Conservation (phyloP, 495 filamentous ascomycete genomes). For the Astrocystis sublimbata region DNA sequence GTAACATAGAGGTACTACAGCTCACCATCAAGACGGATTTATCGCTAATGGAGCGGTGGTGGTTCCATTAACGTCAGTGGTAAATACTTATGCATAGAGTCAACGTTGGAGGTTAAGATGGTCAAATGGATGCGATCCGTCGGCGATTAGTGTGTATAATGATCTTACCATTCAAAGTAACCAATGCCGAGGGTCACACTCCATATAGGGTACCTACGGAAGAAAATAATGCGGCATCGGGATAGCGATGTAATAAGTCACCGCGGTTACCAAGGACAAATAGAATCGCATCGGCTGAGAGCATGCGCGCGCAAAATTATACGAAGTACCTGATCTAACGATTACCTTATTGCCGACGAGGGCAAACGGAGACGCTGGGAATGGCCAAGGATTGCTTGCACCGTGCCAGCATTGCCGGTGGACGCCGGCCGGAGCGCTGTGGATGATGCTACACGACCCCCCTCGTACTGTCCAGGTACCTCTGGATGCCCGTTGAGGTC, state of each 20-base stretch:
- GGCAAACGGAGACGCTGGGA: background rate
- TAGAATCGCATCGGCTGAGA: background rate
- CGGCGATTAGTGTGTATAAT: background rate
- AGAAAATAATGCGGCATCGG: constrained; percentile 6
- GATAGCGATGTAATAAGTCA: background rate
- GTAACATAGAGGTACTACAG: constrained; percentile 6
- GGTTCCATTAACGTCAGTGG: background rate
- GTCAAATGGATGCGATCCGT: background rate
- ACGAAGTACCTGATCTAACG: too few species aligned
- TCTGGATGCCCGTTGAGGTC: too few species aligned
- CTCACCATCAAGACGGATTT: background rate
- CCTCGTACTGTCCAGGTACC: too few species aligned
- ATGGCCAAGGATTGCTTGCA: background rate
- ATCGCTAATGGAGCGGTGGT: background rate
- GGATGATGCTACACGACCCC: too few species aligned
- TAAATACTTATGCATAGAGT: constrained; percentile 13
- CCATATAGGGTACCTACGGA: too few species aligned
- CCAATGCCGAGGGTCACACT: constrained; percentile 9
- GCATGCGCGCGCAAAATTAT: background rate
- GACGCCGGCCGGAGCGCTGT: background rate
- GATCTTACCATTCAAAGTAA: background rate
- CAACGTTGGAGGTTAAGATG: constrained; percentile 5
- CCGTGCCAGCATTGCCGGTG: background rate
- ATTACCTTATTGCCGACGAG: background rate
- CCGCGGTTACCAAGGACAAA: constrained; percentile 11